Base-by-base conservation (phyloP, 257 asterid genomes). In the Marsdenia floribunda region DNA sequence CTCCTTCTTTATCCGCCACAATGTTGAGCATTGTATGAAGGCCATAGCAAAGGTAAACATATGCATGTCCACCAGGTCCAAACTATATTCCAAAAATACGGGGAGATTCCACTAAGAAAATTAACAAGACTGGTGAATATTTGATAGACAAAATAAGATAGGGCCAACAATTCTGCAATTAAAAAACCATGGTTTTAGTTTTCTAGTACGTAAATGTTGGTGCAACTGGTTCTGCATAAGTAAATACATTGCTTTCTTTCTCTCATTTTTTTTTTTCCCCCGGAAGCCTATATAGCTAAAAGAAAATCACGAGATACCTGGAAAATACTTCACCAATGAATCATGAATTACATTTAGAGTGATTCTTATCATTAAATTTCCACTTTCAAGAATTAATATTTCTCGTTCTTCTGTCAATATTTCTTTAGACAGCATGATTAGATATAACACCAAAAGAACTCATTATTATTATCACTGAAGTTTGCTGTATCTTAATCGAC, bases 11-110 rank as follows among this genome's bases (percentile, higher is more conserved):
- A 81, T 94, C 98, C 11, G 97, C 98, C 47, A 92, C 98, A 80
- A 94, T 86, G 83, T 94, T 94, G 73, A 94, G 95, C 97, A 94
- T 94, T 49, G 78, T 83, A 80, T 94, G 97, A 21, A 94, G 87
- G 68, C 98, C 97, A 55, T 94, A 94, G 76, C 97, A 94, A 46
- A 94, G 95, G 79, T 94, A 94, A 70, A 90, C 91, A 70, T 94
- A 94, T 4, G 98, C 91, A 85, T 92, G 93, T 52, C 98, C 98
- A 26, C 97, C 98, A 7, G 95, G 85, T 65, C 97, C 97, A 84
- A 94, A 94, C 98, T 94, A 82, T 78, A 18, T 13, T 49, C 12
- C 58, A 65, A 63, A 22, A 26, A n/a, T 18, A 54, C 11, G 26
- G 38, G 46, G 16, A 53, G n/a, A 7, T 64, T 37, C 19, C 38